Percentiles rank a stretch among this genome's conserved stretches.
Evolutionary conservation across 768 basidiomycete genomes (phyloP).

Genomic region (Ramaria sp.): DNA sequence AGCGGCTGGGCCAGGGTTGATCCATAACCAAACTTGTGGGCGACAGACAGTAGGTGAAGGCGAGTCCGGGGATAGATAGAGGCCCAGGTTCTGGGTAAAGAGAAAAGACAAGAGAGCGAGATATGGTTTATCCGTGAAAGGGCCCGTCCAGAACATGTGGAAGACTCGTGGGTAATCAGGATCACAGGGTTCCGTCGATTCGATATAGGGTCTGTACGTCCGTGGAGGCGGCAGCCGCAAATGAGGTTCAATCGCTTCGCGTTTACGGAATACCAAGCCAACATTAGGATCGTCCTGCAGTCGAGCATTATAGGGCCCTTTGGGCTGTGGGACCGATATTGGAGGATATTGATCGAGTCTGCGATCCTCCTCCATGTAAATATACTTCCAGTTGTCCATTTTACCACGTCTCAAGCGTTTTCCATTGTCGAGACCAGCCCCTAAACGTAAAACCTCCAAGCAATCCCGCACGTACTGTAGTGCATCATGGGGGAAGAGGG

Average conservation of each 20-base stretch:
- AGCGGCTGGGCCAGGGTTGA: conserved; percentile 95
- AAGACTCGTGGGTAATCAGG: conserved; percentile 78
- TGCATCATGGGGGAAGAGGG: conserved; percentile 12
- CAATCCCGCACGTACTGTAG: conserved; percentile 93
- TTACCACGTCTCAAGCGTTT: conserved; percentile 63
- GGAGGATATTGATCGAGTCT: conserved; percentile 20
- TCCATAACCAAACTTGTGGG: conserved; percentile 96
- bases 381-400: conserved; percentile 78
- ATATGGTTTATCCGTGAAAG: conserved; percentile 98
- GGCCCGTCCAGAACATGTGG: conserved; percentile 99
- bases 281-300: conserved; percentile 33
- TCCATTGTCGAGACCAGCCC: conserved; percentile 78
- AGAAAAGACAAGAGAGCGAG: conserved; percentile 89
- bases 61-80: conserved; percentile 49
- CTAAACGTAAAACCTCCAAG: conserved; percentile 85
- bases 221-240: conserved; percentile 38
- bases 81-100: conserved; percentile 87
- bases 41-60: conserved; percentile 51
- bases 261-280: conserved; percentile 44
- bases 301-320: conserved; percentile 18
- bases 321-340: conserved; percentile 21
- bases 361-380: conserved; percentile 58
- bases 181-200: conserved; percentile 60
- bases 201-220: conserved; percentile 45
- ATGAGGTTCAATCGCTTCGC: conserved; percentile 44